Conservation (phyloP, 176 grass and related monocot genomes). For the Paspalum vaginatum region DNA sequence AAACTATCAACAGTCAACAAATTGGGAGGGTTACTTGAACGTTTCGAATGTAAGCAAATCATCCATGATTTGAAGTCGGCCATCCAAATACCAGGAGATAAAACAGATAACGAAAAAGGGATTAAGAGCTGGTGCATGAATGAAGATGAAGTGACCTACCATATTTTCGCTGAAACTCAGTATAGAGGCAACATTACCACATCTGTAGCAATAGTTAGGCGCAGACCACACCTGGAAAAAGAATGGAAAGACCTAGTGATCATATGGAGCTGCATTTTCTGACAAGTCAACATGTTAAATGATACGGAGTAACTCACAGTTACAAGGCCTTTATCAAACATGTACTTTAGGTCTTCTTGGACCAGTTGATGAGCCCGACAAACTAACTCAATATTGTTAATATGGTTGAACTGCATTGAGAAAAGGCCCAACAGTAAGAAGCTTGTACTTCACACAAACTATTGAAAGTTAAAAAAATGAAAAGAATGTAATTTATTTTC, state of each 20-base stretch:
- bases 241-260: no score
- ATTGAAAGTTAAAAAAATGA: no score
- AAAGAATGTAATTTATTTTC: conserved; percentile 5
- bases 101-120: not conserved
- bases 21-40: no score
- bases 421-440: conserved; percentile 23
- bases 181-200: conserved; percentile 98
- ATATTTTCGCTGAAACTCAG: conserved; percentile 95
- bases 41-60: no score
- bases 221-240: conserved; percentile 93
- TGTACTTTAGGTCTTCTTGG: conserved; percentile 98
- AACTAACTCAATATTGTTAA: conserved; percentile 94
- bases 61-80: no score
- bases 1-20: no score
- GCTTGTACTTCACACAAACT: no score
- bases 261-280: no score
- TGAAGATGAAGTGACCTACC: conserved; percentile 58
- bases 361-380: conserved; percentile 96
- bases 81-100: no score
- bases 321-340: conserved; percentile 99
- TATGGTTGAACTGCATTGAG: conserved; percentile 79
- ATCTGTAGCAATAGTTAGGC: conserved; percentile 99
- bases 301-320: conserved; percentile 67
- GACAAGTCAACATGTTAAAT: not conserved
- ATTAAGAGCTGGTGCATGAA: no score